Evolutionary conservation across 495 filamentous ascomycete genomes (phyloP).

Genomic region (Penicillium chermesinum): DNA sequence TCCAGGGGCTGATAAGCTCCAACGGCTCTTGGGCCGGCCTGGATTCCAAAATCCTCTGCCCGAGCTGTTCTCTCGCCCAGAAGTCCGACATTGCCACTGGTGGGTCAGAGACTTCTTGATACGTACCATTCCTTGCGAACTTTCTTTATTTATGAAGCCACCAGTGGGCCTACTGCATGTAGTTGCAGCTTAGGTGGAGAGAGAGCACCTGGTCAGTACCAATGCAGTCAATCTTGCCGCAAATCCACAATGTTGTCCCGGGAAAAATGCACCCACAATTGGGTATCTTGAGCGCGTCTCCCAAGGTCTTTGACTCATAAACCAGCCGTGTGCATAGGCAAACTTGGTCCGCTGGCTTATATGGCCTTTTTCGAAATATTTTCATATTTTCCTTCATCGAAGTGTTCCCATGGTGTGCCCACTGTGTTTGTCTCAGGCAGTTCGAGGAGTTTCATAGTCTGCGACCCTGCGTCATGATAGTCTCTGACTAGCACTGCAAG

Average conservation of each 20-base stretch:
- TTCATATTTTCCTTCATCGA: slow-evolving; percentile 46
- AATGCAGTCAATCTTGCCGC: slow-evolving; percentile 51
- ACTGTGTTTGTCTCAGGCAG: slow-evolving; percentile 41
- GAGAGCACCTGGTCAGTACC: slow-evolving; percentile 53
- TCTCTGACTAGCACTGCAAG: slow-evolving; percentile 34
- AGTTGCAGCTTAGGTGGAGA: slow-evolving; percentile 45
- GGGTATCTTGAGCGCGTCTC: slow-evolving; percentile 49
- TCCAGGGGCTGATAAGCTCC: slow-evolving; percentile 40
- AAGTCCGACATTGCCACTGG: slow-evolving; percentile 46
- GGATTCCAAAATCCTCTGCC: slow-evolving; percentile 50
- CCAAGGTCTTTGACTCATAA: slow-evolving; percentile 43
- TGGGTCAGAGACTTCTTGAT: slow-evolving; percentile 44
- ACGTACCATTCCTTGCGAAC: slow-evolving; percentile 47
- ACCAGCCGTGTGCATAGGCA: slow-evolving; percentile 51
- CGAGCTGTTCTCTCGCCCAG: slow-evolving; percentile 48
- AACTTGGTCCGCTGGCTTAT: slow-evolving; percentile 46
- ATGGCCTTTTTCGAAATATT: slow-evolving; percentile 42
- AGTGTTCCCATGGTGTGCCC: slow-evolving; percentile 38
- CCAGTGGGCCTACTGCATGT: slow-evolving; percentile 45
- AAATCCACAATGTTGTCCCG: slow-evolving; percentile 50
- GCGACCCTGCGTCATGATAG: too few relatives aligned
- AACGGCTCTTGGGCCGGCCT: slow-evolving; percentile 46
- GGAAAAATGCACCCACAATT: slow-evolving; percentile 50
- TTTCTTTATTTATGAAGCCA: slow-evolving; percentile 56
- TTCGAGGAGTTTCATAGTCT: too few relatives aligned